Percentiles rank a stretch among this genome's conserved stretches.
These are phyloP conservation scores for Bruguiera gymnorhiza DNA, from an alignment of 345 rosid genomes.

Conservation along the genomic window DNA sequence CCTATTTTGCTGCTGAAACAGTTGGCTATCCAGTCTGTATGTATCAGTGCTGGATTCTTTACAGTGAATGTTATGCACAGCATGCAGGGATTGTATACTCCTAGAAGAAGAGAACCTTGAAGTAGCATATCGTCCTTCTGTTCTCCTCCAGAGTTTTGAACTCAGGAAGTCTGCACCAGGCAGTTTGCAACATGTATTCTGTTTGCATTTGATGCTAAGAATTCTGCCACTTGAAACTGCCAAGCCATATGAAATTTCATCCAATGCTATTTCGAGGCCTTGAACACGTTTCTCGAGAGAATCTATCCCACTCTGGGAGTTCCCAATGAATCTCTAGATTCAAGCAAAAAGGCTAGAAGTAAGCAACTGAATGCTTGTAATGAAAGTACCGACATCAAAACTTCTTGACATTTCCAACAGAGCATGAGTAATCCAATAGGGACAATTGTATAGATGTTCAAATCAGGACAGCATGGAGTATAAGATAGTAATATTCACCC, in stretches of 20 bases:
- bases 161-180: slow-evolving; percentile 84
- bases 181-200: slow-evolving; percentile 73
- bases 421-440: neutral
- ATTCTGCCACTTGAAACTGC: slow-evolving; percentile 61
- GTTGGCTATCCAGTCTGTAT: slow-evolving; percentile 24
- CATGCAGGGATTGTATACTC: slow-evolving; percentile 24
- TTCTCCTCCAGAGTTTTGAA: slow-evolving; percentile 83
- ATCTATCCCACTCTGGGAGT: slow-evolving; percentile 75
- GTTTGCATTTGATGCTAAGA: slow-evolving; percentile 36
- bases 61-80: slow-evolving; percentile 8
- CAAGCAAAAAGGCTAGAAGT: slow-evolving; percentile 21
- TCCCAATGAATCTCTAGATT: slow-evolving; percentile 75
- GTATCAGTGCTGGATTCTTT: slow-evolving; percentile 27
- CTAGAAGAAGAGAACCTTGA: slow-evolving; percentile 42
- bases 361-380: slow-evolving; percentile 5
- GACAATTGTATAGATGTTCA: neutral
- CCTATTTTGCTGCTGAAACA: slow-evolving; percentile 25
- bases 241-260: slow-evolving; percentile 74
- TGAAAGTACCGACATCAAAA: neutral
- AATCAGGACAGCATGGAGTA: neutral
- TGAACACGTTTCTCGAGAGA: slow-evolving; percentile 81
- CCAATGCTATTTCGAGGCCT: slow-evolving; percentile 83
- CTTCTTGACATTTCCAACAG: neutral
- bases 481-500: neutral
- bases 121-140: slow-evolving; percentile 46